Evolutionary conservation across 2,329 filamentous ascomycete genomes (phyloP), one percentile per base, ranked within the genome.

Genomic region (Clonostachys rosea): DNA sequence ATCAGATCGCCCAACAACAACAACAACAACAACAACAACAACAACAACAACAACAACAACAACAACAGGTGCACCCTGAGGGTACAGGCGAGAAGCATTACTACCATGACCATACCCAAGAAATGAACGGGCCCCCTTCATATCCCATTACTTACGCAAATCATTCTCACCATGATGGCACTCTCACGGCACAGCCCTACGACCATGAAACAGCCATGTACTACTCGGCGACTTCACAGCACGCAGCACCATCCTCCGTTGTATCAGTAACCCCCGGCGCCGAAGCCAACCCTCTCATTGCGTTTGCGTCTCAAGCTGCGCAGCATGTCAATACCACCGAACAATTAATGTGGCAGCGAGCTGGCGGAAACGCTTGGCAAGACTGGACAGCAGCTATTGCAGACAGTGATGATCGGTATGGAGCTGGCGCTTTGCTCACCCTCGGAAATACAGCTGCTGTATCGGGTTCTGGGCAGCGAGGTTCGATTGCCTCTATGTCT

Each of bases 361-460:
- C 52, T 11, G 58, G 62, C 5, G 67, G 64, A 8, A 78, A 73
- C 50, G 66, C 73, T 0, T 81, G 76, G 76, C 69, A 76, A 14
- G 73, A 79, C 59, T 81, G 77, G 77, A 73, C 75, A 9, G 66
- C 70, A 1, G 73, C 75, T 46, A 72, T 80, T 30, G 67, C 71
- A 34, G 71, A 76, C 52, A 71, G 61, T 34, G 72, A 75, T 48
- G 73, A 76, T 41, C 66, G 72, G 20, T 78, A 73, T 57, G 73
- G 71, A 49, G 74, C 74, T 30, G 73, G 66, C 42, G 69, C 75
- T 13, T 60, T 79, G 12, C 61, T 79, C 51, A 73, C 69, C 1
- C 61, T 79, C 5, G 74, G 71, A 4, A 61, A 60, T 16, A 62
- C 46, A 34, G 47, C 56, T 36, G 34, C 53, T 6, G 24, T n/a